Percentiles rank a stretch among this genome's conserved stretches.
Evolutionary conservation across 345 rosid genomes (phyloP).

Genomic region (Brassica incana): DNA sequence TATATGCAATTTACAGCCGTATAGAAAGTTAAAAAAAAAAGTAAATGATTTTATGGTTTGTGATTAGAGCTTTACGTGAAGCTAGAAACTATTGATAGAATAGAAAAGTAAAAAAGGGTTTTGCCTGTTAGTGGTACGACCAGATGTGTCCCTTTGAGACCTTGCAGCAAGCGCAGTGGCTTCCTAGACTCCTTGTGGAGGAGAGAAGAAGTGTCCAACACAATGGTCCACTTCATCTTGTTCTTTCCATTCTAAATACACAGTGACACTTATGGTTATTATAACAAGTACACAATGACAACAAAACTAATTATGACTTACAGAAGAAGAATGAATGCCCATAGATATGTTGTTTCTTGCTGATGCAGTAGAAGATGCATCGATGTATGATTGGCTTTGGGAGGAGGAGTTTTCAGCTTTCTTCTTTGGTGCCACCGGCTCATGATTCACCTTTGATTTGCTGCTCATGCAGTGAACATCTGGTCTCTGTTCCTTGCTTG

Average conservation of each 20-base stretch:
- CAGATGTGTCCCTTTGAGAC: constrained; percentile 76
- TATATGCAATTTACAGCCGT: constrained; percentile 1
- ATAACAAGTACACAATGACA: neutral
- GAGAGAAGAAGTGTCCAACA: constrained; percentile 68
- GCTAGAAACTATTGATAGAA: neutral
- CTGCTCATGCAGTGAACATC: constrained; percentile 22
- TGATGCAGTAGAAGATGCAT: constrained; percentile 29
- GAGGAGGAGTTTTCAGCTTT: constrained; percentile 41
- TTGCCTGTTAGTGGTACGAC: constrained; percentile 76
- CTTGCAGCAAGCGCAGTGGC: constrained; percentile 77
- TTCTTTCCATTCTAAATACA: constrained; percentile 47
- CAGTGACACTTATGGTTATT: constrained; percentile 24
- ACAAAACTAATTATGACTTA: constrained; percentile 38
- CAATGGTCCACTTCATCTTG: constrained; percentile 70
- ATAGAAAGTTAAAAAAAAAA: too few relatives aligned
- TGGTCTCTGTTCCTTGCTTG: constrained; percentile 40
- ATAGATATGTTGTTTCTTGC: constrained; percentile 41
- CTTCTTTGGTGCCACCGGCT: constrained; percentile 32
- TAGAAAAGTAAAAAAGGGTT: neutral
- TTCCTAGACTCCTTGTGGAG: constrained; percentile 68
- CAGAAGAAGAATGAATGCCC: constrained; percentile 42
- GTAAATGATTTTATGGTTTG: neutral
- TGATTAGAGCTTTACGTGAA: neutral
- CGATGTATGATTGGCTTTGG: constrained; percentile 38
- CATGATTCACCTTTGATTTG: constrained; percentile 44